A percentile compares a stretch with the other conserved stretches of the same genome.
phyloP scores from a whole-genome alignment of 2,329 filamentous ascomycete genomes.

The Calonectria pseudoturangicola region DNA sequence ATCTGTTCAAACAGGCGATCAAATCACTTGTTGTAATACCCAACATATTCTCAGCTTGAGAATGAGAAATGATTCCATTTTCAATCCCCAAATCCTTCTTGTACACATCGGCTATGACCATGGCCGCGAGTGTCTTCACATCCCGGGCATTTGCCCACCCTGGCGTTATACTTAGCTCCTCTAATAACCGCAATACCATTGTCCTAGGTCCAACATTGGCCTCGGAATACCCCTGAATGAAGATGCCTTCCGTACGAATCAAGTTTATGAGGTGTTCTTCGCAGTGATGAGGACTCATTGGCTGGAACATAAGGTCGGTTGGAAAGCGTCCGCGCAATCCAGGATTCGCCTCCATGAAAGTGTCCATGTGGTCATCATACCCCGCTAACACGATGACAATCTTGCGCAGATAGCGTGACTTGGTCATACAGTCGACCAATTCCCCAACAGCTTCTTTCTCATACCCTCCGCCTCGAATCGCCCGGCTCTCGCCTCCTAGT shows the following conservation, averaged over 20 bases:
- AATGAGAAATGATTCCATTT: background rate
- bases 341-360: constrained; percentile 75
- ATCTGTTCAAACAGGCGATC: background rate
- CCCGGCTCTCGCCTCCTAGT: constrained; percentile 68
- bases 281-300: constrained; percentile 66
- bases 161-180: background rate
- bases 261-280: constrained; percentile 63
- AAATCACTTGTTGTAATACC: background rate
- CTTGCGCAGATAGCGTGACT: constrained; percentile 74
- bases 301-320: constrained; percentile 73
- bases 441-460: constrained; percentile 73
- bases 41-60: background rate
- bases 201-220: background rate
- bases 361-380: constrained; percentile 80
- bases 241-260: background rate
- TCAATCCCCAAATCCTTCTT: background rate
- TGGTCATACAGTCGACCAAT: constrained; percentile 69
- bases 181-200: background rate
- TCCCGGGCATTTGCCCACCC: constrained; percentile 18
- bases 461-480: constrained; percentile 59
- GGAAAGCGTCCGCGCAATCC: constrained; percentile 79
- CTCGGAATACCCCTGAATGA: background rate
- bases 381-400: constrained; percentile 81
- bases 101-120: constrained; percentile 5
- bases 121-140: constrained; percentile 6